These are phyloP conservation scores for Smallanthus sonchifolius DNA, from an alignment of 129 eudicot genomes.

Conservation along the genomic window DNA sequence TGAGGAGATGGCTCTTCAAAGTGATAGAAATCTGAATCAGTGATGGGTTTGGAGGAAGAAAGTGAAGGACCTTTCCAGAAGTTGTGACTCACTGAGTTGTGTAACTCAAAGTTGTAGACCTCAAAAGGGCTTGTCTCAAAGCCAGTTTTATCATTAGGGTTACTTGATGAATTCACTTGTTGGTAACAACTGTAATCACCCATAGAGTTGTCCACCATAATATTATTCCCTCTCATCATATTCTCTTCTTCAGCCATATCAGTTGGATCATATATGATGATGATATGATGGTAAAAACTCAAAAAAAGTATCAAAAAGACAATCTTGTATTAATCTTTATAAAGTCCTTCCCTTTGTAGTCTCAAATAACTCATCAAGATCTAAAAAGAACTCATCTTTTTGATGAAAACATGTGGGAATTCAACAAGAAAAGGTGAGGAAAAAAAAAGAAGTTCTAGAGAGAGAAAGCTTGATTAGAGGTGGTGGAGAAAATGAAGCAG, in stretches of 20 bases:
- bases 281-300: conserved; percentile 6
- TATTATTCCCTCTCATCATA: conserved; percentile 25
- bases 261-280: conserved; percentile 20
- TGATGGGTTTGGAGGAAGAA: conserved; percentile 35
- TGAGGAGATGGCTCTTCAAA: conserved; percentile 53
- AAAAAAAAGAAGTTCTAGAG: neutral
- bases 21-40: conserved; percentile 43
- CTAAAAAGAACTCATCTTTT: conserved; percentile 29
- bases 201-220: conserved; percentile 21
- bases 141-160: conserved; percentile 28
- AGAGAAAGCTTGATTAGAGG: conserved; percentile 2
- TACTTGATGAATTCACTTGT: conserved; percentile 17
- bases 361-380: conserved; percentile 20
- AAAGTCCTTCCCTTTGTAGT: conserved; percentile 27
- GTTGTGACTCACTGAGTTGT: conserved; percentile 41
- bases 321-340: conserved; percentile 21
- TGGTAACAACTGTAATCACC: conserved; percentile 32
- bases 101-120: conserved; percentile 60
- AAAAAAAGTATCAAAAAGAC: conserved; percentile 8
- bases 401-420: conserved; percentile 29
- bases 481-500: conserved; percentile 16
- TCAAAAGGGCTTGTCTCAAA: conserved; percentile 42
- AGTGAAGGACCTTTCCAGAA: conserved; percentile 40
- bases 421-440: conserved; percentile 22
- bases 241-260: conserved; percentile 29